phyloP scores from a whole-genome alignment of 257 asterid species.

The Asclepias syriaca region DNA sequence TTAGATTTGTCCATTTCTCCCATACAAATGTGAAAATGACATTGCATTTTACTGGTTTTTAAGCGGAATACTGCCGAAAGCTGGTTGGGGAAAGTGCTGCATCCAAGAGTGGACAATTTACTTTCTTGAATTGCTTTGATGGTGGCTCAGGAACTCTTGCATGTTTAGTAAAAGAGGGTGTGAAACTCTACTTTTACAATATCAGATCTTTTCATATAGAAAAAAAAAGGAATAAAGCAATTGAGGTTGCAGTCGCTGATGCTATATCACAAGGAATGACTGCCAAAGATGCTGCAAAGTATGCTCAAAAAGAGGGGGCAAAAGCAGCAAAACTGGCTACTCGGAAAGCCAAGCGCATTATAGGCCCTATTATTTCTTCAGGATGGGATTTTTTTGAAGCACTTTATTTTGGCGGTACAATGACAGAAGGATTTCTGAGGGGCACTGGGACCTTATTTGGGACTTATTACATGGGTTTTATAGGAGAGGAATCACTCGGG shows the following conservation, averaged over 20 bases:
- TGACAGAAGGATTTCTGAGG: conserved; percentile 83
- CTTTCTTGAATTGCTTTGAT: conserved; percentile 69
- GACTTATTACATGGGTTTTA: conserved; percentile 58
- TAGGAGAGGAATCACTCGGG: conserved; percentile 73
- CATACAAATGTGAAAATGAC: neutral
- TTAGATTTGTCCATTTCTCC: neutral
- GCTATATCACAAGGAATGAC: conserved; percentile 70
- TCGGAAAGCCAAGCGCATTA: conserved; percentile 60
- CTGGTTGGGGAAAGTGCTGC: conserved; percentile 82
- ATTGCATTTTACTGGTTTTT: conserved; percentile 20
- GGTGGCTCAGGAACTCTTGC: conserved; percentile 82
- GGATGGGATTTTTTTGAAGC: conserved; percentile 99
- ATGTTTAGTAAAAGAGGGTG: conserved; percentile 79
- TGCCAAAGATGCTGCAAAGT: conserved; percentile 66
- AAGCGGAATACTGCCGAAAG: conserved; percentile 88
- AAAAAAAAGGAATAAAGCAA: conserved; percentile 60
- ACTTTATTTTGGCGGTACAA: conserved; percentile 76
- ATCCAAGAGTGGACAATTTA: conserved; percentile 84
- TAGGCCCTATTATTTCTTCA: conserved; percentile 90
- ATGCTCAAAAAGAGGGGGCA: conserved; percentile 79
- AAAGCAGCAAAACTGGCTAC: conserved; percentile 92
- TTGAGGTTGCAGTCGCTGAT: conserved; percentile 68
- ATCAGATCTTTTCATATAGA: conserved; percentile 67
- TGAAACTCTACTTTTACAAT: conserved; percentile 73
- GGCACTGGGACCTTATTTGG: conserved; percentile 88